phyloP scores from a whole-genome alignment of 345 rosid genomes.

The Lumnitzera littorea region DNA sequence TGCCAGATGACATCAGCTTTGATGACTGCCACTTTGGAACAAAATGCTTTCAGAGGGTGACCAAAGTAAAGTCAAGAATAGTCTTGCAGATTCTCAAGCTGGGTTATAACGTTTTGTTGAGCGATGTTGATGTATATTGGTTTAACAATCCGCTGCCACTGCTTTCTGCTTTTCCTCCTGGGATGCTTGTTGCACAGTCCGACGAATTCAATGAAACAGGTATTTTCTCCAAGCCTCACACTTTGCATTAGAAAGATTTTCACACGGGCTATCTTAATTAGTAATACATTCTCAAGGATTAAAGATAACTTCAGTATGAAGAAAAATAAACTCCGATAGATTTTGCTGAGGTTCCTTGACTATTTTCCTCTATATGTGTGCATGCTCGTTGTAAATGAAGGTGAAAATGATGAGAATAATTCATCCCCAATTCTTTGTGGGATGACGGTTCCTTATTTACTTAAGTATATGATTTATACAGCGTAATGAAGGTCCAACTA shows the following conservation, averaged over 20 bases:
- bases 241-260: neutral
- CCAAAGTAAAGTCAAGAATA: constrained; percentile 85
- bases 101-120: constrained; percentile 80
- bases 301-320: too few species aligned
- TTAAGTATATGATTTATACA: too few species aligned
- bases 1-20: constrained; percentile 71
- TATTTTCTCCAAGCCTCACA: constrained; percentile 13
- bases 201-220: constrained; percentile 83
- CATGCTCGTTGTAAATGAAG: too few species aligned
- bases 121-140: constrained; percentile 94
- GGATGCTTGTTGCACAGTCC: constrained; percentile 71
- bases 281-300: too few species aligned
- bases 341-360: neutral
- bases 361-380: neutral
- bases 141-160: constrained; percentile 66
- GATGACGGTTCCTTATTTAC: too few species aligned
- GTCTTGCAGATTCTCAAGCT: constrained; percentile 74
- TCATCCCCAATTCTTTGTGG: too few species aligned
- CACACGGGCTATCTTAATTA: too few species aligned
- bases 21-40: constrained; percentile 93
- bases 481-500: too few species aligned
- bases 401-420: too few species aligned
- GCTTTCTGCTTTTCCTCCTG: constrained; percentile 60
- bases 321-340: too few species aligned
- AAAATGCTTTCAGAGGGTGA: constrained; percentile 82